Conservation (phyloP, 2,329 filamentous ascomycete genomes). For the Truncatella angustata region DNA sequence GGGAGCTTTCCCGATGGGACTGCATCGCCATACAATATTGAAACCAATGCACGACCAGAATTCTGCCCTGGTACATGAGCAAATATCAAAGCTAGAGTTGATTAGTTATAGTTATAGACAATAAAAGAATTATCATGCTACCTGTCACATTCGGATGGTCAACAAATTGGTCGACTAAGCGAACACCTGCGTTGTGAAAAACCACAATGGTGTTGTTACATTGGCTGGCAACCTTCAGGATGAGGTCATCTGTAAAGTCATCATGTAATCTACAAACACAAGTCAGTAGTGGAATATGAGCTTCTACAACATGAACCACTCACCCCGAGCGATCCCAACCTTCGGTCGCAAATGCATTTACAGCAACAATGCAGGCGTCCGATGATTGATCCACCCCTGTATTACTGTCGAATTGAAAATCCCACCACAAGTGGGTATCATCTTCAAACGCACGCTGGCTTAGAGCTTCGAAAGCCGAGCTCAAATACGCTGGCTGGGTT, state of each 20-base stretch:
- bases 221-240: slow-evolving; percentile 45
- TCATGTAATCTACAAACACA: slow-evolving; percentile 46
- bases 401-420: slow-evolving; percentile 36
- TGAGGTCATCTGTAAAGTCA: slow-evolving; percentile 51
- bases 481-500: slow-evolving; percentile 26
- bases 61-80: slow-evolving; percentile 71
- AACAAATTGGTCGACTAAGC: slow-evolving; percentile 57
- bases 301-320: background rate
- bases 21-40: slow-evolving; percentile 66
- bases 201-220: slow-evolving; percentile 62
- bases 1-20: slow-evolving; percentile 46
- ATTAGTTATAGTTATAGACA: background rate
- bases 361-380: slow-evolving; percentile 59
- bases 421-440: slow-evolving; percentile 44
- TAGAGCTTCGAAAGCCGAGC: slow-evolving; percentile 39
- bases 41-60: slow-evolving; percentile 69
- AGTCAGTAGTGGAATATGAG: background rate
- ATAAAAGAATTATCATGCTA: background rate
- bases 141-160: slow-evolving; percentile 65
- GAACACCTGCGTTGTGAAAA: slow-evolving; percentile 60
- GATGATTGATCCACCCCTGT: slow-evolving; percentile 38
- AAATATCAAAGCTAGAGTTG: background rate
- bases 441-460: slow-evolving; percentile 42
- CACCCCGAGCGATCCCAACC: slow-evolving; percentile 51
- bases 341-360: slow-evolving; percentile 62